A percentile compares a stretch with the other conserved stretches of the same genome.
Evolutionary conservation across 768 basidiomycete genomes (phyloP).

Genomic region (Sporobolomyces phaffii): DNA sequence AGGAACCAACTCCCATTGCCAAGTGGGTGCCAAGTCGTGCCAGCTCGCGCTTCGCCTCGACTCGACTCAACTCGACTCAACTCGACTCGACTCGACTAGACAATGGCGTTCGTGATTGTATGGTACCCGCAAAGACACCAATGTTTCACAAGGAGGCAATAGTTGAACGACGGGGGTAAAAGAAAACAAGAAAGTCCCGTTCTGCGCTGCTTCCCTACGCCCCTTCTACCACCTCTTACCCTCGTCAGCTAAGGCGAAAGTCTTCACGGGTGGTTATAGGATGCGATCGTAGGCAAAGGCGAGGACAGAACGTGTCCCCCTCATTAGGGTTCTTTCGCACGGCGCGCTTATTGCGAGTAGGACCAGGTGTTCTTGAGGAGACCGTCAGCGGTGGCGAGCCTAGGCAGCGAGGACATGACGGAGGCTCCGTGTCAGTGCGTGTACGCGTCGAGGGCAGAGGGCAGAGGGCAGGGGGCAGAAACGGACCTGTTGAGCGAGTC

Average conservation of each 20-base stretch:
- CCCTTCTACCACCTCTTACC: constrained; percentile 9
- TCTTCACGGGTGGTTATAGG: constrained; percentile 11
- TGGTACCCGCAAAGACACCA: constrained; percentile 20
- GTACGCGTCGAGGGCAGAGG: neutral
- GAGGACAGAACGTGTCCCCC: too few species aligned
- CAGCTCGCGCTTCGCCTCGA: too few species aligned
- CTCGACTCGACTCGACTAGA: too few species aligned
- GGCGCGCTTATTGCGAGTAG: constrained; percentile 74
- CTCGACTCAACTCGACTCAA: too few species aligned
- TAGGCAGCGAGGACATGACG: neutral
- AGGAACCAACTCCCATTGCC: too few species aligned
- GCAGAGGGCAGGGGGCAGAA: neutral
- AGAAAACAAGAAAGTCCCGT: too few species aligned
- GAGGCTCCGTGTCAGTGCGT: neutral
- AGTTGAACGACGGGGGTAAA: too few species aligned
- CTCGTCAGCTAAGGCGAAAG: constrained; percentile 17
- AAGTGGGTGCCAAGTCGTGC: too few species aligned
- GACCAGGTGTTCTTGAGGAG: constrained; percentile 93
- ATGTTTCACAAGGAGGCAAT: neutral
- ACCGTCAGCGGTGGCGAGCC: constrained; percentile 88
- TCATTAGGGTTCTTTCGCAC: too few species aligned
- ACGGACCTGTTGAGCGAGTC: constrained; percentile 73
- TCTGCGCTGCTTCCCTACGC: constrained; percentile 14
- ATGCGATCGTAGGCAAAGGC: neutral
- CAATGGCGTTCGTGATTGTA: too few species aligned